Evolutionary conservation across 2,329 filamentous ascomycete species (phyloP), one percentile per base, ranked within the genome.

Genomic region (Rhynchosporium secalis): DNA sequence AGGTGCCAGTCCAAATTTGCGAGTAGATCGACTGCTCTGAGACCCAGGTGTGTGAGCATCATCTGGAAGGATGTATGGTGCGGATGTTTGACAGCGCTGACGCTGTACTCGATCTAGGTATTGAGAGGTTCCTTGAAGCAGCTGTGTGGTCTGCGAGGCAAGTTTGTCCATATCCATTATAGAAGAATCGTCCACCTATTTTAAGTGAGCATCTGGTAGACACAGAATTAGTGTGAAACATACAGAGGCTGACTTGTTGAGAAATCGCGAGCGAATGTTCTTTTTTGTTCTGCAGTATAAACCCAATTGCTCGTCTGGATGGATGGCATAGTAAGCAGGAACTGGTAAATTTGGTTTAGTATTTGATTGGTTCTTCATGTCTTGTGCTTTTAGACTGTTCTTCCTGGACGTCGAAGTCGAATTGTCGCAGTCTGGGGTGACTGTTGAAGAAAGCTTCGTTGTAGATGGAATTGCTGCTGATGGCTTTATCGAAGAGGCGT

Each of bases 1-100:
- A n/a, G 72, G 72, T 29, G 72, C 71, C 36, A 72, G 58, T 8
- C 72, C 72, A 48, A 72, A 70, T 40, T 54, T 52, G 45, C 68
- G 65, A 45, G 63, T 62, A 47, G 58, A 62, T 58, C 57, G 68
- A 13, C 10, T 41, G 13, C 54, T 64, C 13, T 56, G 64, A 4
- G 68, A 66, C n/a, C 20, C 38, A 4, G 38, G 57, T 38, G 47
- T 62, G 55, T 58, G 63, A 40, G 38, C 56, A 51, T 9, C 13
- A 26, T 13, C 51, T 36, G 56, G 49, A 26, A 47, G 52, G 5
- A 58, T 13, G 28, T 31, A 28, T 41, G 13, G 8, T 40, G 12
- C 28, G 1, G 57, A 28, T 12, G 47, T 26, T 43, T 41, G 57
- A 20, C 28, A 36, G 56, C 49, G 36, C 58, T 64, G 47, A 15